Evolutionary conservation across 176 grass and related monocot genomes (phyloP), one percentile per base, ranked within the genome.

Genomic region (Urochloa ruziziensis): DNA sequence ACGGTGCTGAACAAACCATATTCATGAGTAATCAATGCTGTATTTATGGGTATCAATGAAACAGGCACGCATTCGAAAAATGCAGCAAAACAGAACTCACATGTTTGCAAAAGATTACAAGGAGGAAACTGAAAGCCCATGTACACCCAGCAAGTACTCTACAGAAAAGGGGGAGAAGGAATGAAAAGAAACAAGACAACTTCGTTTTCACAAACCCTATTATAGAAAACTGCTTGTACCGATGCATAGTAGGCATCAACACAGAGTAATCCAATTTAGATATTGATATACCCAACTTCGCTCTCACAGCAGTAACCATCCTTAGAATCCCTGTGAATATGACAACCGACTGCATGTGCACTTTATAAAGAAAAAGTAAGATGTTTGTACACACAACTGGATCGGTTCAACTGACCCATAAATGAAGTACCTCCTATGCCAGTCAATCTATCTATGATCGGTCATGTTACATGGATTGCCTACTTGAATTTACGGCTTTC

Each of bases 141-240:
- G 19, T 7, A 30, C 69, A 34, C 3, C 8, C 1, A 28, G 23
- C 11, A 43, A n/a, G 8, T 29, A 46, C 51, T 10, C 13, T 56
- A 56, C 2, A 29, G 4, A 72, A 32, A 49, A 48, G 43, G 29
- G 7, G 69, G 25, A 39, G 43, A 48, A 72, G 47, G 9, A 72
- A 11, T 30, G 8, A 17, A 29, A 29, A 30, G 27, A 30, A 30
- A 5, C 1, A 1, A 44, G 9, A 72, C 25, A 71, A 48, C 42
- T 47, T 6, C 39, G 40, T 52, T 76, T 85, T 81, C 76, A 89
- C 36, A 53, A 73, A 49, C 70, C 4, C 15, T 34, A 9, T 53
- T 34, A 18, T 35, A 51, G 7, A 59, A 12, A 62, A 52, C 61
- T 18, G 62, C 24, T 32, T 33, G 5, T 34, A 43, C 24, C 14